phyloP scores from a whole-genome alignment of 108 stramenopile genomes.

The Skeletonema tropicum region DNA sequence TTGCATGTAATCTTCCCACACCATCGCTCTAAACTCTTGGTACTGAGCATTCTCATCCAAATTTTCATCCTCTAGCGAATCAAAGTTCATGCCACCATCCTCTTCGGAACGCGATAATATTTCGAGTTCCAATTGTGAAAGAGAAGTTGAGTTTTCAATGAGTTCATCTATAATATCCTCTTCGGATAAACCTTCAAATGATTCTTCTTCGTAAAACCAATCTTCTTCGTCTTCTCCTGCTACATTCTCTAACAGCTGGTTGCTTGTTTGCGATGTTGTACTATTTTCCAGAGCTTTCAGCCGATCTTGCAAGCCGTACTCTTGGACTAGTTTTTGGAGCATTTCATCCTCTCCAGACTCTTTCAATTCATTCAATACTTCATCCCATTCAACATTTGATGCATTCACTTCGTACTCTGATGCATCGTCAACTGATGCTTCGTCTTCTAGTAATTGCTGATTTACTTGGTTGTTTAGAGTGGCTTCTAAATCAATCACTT shows the following conservation, averaged over 20 bases:
- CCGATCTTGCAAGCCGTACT: slow-evolving; percentile 29
- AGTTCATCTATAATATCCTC: slow-evolving; percentile 46
- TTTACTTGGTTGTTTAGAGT: slow-evolving; percentile 34
- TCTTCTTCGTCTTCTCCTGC: neutral
- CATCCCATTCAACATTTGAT: slow-evolving; percentile 28
- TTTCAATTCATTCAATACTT: slow-evolving; percentile 35
- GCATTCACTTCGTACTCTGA: slow-evolving; percentile 27
- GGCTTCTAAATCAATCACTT: slow-evolving; percentile 47
- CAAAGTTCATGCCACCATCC: slow-evolving; percentile 11
- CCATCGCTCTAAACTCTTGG: slow-evolving; percentile 42
- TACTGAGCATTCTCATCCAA: slow-evolving; percentile 24
- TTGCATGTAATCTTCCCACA: slow-evolving; percentile 34
- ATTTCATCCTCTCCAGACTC: slow-evolving; percentile 19
- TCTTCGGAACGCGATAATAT: slow-evolving; percentile 21
- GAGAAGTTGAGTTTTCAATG: slow-evolving; percentile 41
- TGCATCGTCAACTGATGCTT: neutral
- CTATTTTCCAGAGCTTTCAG: slow-evolving; percentile 21
- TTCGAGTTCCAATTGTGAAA: slow-evolving; percentile 46
- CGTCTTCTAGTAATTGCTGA: slow-evolving; percentile 7
- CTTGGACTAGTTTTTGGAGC: slow-evolving; percentile 16
- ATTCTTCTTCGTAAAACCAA: slow-evolving; percentile 37
- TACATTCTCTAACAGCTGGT: neutral
- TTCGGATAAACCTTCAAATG: slow-evolving; percentile 26
- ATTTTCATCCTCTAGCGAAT: slow-evolving; percentile 26
- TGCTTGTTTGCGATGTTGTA: neutral